Percentiles rank a stretch among this genome's conserved stretches.
These are phyloP conservation scores for Aspergillus proliferans DNA, from an alignment of 2,329 filamentous ascomycete species.

Conservation along the genomic window DNA sequence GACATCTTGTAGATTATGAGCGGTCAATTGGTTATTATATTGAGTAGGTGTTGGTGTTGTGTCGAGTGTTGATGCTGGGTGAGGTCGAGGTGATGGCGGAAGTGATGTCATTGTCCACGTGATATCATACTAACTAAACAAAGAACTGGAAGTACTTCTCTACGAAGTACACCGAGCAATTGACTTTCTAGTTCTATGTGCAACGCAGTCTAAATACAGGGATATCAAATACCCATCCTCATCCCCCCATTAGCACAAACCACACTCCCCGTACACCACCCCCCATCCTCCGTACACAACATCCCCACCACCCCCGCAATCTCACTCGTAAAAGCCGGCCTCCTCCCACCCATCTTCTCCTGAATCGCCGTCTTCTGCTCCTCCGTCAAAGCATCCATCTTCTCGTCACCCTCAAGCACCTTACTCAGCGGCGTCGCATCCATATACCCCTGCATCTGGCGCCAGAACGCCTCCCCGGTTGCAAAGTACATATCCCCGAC, in stretches of 20 bases:
- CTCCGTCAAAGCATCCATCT: slow-evolving; percentile 51
- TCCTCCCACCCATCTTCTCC: slow-evolving; percentile 50
- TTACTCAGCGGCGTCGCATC: slow-evolving; percentile 59
- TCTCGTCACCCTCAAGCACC: slow-evolving; percentile 53
- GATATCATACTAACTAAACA: not conserved
- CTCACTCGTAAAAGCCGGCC: slow-evolving; percentile 62
- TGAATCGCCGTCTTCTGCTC: slow-evolving; percentile 59
- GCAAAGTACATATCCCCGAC: slow-evolving; percentile 60
- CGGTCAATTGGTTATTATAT: not conserved
- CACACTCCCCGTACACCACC: slow-evolving; percentile 73
- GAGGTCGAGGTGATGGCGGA: not conserved
- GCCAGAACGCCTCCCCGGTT: slow-evolving; percentile 53
- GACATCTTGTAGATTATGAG: not conserved
- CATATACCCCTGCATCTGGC: slow-evolving; percentile 54
- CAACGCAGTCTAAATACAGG: not conserved
- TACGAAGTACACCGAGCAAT: too few species aligned
- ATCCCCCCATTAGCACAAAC: slow-evolving; percentile 77
- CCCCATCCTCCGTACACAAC: slow-evolving; percentile 65
- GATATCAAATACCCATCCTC: slow-evolving; percentile 41
- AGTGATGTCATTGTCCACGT: not conserved
- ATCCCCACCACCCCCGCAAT: slow-evolving; percentile 71
- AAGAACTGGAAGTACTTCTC: too few species aligned
- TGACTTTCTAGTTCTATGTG: not conserved
- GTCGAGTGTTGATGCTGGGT: not conserved
- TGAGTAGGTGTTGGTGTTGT: too few species aligned